A percentile compares a stretch with the other conserved stretches of the same genome.
Conservation (phyloP, 2,329 filamentous ascomycete genomes). For the Capronia coronata region DNA sequence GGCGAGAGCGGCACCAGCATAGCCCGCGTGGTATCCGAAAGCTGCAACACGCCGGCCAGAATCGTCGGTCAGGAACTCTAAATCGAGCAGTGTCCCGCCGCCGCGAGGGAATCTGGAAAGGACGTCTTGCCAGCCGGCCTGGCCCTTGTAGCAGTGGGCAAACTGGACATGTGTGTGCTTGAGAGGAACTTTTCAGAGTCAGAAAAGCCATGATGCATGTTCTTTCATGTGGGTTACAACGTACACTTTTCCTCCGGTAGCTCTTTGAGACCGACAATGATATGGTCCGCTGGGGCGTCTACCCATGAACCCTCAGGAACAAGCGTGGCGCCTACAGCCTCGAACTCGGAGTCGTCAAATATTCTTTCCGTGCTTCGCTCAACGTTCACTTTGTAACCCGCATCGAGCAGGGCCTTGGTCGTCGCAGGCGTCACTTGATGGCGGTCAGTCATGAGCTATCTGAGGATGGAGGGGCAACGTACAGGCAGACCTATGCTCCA, state of each 20-base stretch:
- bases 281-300: slow-evolving; percentile 59
- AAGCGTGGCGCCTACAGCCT: slow-evolving; percentile 57
- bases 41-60: slow-evolving; percentile 52
- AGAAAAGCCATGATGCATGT: not conserved
- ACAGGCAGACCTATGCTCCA: slow-evolving; percentile 28
- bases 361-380: slow-evolving; percentile 64
- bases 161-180: slow-evolving; percentile 69
- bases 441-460: not conserved
- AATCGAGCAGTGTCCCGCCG: slow-evolving; percentile 70
- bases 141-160: slow-evolving; percentile 68
- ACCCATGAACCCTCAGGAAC: slow-evolving; percentile 63
- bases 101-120: slow-evolving; percentile 73
- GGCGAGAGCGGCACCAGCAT: slow-evolving; percentile 62
- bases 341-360: slow-evolving; percentile 51
- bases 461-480: slow-evolving; percentile 1
- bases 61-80: slow-evolving; percentile 77
- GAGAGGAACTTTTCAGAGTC: slow-evolving; percentile 49
- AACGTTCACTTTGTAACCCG: slow-evolving; percentile 62
- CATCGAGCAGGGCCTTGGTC: slow-evolving; percentile 58
- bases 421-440: slow-evolving; percentile 41
- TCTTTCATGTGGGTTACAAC: not conserved
- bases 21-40: slow-evolving; percentile 64
- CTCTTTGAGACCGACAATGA: slow-evolving; percentile 73
- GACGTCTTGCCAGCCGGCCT: slow-evolving; percentile 70
- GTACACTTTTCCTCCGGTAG: slow-evolving; percentile 56